These are phyloP conservation scores for Gentiana straminea DNA, from an alignment of 257 asterid species.

Conservation along the genomic window DNA sequence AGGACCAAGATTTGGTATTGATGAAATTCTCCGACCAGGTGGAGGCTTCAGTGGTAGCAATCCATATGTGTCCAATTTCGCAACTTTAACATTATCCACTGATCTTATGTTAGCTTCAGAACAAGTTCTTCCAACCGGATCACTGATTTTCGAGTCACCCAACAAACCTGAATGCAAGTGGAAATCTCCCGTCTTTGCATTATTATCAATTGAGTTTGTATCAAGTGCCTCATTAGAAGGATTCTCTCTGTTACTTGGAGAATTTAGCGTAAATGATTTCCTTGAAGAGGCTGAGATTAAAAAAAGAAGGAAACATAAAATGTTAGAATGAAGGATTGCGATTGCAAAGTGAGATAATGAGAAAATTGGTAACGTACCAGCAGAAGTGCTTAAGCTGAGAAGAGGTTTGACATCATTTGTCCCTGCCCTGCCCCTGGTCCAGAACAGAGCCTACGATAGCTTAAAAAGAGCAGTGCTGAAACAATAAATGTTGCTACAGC, in stretches of 20 bases:
- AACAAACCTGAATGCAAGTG: constrained; percentile 22
- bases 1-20: no score
- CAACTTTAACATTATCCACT: no score
- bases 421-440: constrained; percentile 33
- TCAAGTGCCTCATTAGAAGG: constrained; percentile 32
- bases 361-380: constrained; percentile 28
- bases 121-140: constrained; percentile 20
- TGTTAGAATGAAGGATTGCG: constrained; percentile 9
- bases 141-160: constrained; percentile 34
- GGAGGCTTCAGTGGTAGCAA: no score
- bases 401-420: constrained; percentile 79
- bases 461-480: constrained; percentile 44
- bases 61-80: no score
- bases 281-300: constrained; percentile 46
- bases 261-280: constrained; percentile 32
- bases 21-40: no score
- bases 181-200: constrained; percentile 16
- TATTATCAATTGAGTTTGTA: constrained; percentile 22
- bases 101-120: no score
- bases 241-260: constrained; percentile 34
- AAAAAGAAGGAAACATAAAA: constrained; percentile 9
- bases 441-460: constrained; percentile 38
- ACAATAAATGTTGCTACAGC: constrained; percentile 44
- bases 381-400: constrained; percentile 76
- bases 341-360: neutral